Percentiles rank a stretch among this genome's conserved stretches.
These are phyloP conservation scores for Ceratobasidium papillatum DNA, from an alignment of 1,284 basidiomycete species.

Conservation along the genomic window DNA sequence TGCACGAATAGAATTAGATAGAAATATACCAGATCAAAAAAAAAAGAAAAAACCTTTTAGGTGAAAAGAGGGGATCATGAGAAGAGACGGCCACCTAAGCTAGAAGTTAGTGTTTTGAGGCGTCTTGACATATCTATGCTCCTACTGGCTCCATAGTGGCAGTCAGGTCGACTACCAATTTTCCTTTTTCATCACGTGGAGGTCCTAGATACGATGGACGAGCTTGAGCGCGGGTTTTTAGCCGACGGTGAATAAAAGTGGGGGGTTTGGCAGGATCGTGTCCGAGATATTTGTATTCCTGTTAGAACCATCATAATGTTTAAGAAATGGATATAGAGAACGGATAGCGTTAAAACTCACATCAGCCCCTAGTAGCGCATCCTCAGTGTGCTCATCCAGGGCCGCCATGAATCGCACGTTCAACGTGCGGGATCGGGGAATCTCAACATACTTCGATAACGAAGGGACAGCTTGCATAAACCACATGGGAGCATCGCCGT, in stretches of 20 bases:
- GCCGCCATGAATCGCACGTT: background rate
- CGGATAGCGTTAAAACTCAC: background rate
- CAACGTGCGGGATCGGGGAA: background rate
- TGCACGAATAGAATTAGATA: background rate
- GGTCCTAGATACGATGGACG: background rate
- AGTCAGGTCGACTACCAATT: conserved; percentile 4
- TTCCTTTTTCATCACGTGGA: background rate
- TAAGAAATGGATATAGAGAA: background rate
- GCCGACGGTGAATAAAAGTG: background rate
- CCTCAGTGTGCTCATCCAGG: background rate
- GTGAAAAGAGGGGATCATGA: background rate
- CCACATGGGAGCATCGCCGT: conserved; percentile 7
- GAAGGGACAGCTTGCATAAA: conserved; percentile 13
- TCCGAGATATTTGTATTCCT: conserved; percentile 12
- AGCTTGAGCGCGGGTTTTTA: background rate
- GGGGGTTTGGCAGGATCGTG: background rate
- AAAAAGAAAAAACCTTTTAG: background rate
- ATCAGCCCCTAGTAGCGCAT: background rate
- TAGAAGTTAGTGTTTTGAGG: background rate
- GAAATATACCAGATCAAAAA: background rate
- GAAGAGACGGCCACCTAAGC: background rate
- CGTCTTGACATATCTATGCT: background rate
- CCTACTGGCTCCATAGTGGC: background rate
- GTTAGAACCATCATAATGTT: background rate
- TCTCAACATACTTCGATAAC: conserved; percentile 6